A percentile compares a stretch with the other conserved stretches of the same genome.
Evolutionary conservation across 805 yeast genomes (phyloP).

Genomic region (Metschnikowia rubicola): DNA sequence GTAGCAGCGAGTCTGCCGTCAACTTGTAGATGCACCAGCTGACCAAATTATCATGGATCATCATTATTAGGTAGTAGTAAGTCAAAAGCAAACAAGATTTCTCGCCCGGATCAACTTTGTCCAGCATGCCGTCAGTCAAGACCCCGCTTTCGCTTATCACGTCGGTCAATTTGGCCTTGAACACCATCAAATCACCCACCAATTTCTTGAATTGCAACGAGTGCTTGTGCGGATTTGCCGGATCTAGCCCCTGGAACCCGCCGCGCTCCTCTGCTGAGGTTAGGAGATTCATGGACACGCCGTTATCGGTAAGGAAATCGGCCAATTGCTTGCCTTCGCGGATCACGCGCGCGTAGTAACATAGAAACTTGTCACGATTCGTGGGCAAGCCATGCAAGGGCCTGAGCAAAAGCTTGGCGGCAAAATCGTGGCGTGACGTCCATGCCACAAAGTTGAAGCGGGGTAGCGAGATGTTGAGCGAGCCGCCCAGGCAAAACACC

Average conservation of each 20-base stretch:
- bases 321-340: constrained; percentile 49
- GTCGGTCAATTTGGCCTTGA: background rate
- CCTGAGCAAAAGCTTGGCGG: constrained; percentile 17
- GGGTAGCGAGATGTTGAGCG: constrained; percentile 48
- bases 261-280: constrained; percentile 8
- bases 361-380: constrained; percentile 28
- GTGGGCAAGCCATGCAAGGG: background rate
- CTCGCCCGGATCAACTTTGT: background rate
- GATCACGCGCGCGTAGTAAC: constrained; percentile 43
- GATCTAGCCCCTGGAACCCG: background rate
- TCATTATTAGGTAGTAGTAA: constrained; percentile 49
- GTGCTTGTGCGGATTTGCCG: background rate
- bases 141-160: background rate
- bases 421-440: constrained; percentile 43
- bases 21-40: constrained; percentile 28
- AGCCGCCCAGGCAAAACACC: constrained; percentile 50
- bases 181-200: background rate
- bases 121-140: background rate
- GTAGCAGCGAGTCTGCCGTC: background rate
- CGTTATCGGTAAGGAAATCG: constrained; percentile 21
- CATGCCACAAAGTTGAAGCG: constrained; percentile 49
- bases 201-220: background rate
- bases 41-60: constrained; percentile 51
- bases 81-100: constrained; percentile 23
- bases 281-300: constrained; percentile 9